phyloP scores from a whole-genome alignment of 2,329 filamentous ascomycete species.

The Thelonectria rubi region DNA sequence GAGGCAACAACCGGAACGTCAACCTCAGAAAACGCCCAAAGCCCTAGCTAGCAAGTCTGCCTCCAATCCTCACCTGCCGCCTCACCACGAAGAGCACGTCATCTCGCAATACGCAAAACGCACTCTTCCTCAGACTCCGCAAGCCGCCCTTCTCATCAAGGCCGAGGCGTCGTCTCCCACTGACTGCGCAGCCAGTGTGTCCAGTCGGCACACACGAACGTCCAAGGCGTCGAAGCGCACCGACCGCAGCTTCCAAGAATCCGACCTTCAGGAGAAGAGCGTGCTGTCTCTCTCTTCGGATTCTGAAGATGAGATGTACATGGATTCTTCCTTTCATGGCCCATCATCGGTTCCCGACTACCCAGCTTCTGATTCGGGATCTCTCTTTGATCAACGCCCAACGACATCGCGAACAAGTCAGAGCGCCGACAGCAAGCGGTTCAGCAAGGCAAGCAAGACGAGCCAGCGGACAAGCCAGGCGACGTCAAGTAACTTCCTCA shows the following conservation, averaged over 20 bases:
- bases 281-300: constrained; percentile 67
- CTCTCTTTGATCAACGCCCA: constrained; percentile 35
- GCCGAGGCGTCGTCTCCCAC: constrained; percentile 44
- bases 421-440: constrained; percentile 38
- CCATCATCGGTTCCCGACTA: constrained; percentile 41
- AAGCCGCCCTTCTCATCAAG: constrained; percentile 32
- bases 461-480: constrained; percentile 53
- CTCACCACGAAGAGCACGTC: constrained; percentile 36
- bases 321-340: constrained; percentile 34
- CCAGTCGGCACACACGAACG: constrained; percentile 63
- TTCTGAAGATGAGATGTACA: constrained; percentile 58
- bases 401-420: constrained; percentile 36
- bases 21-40: constrained; percentile 23
- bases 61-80: constrained; percentile 26
- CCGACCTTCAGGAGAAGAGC: constrained; percentile 64
- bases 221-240: constrained; percentile 63
- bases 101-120: constrained; percentile 42
- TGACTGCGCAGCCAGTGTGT: constrained; percentile 61
- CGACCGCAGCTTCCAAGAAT: constrained; percentile 55
- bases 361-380: constrained; percentile 38
- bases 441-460: constrained; percentile 49
- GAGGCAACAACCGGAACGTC: constrained; percentile 21
- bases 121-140: constrained; percentile 37
- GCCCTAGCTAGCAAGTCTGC: constrained; percentile 27
- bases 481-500: constrained; percentile 53